Evolutionary conservation across 176 grass and related monocot species (phyloP).

Genomic region (Carex cristatella): DNA sequence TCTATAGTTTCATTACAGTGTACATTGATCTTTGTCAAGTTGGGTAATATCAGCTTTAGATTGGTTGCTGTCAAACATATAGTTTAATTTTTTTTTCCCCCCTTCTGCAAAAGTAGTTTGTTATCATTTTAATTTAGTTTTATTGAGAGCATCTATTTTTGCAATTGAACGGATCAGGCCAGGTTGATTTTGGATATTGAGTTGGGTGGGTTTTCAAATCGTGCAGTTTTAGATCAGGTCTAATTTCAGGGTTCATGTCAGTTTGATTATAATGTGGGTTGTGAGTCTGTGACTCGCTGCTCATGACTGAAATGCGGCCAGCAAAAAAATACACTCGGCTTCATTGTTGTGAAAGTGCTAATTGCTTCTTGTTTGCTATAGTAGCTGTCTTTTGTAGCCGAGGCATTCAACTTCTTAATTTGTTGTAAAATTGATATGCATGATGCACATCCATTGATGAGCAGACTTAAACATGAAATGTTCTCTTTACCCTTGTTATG

Average conservation of each 20-base stretch:
- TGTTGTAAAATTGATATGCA: not conserved
- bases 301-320: not conserved
- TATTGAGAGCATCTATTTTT: too few relatives aligned
- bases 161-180: too few relatives aligned
- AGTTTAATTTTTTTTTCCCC: not conserved
- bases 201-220: too few relatives aligned
- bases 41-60: not conserved
- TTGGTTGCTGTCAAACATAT: not conserved
- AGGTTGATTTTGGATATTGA: too few relatives aligned
- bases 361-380: too few relatives aligned
- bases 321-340: too few relatives aligned
- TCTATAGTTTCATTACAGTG: not conserved
- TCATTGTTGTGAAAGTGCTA: too few relatives aligned
- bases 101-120: not conserved
- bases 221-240: too few relatives aligned
- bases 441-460: not conserved
- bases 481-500: not conserved
- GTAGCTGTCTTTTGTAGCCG: too few relatives aligned
- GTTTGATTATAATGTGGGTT: too few relatives aligned
- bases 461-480: not conserved
- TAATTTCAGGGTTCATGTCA: too few relatives aligned
- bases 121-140: not conserved
- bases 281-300: not conserved
- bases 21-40: conserved; percentile 11
- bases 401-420: too few relatives aligned